Base-by-base conservation (phyloP, 148 eudicot species). In the Pouteria glomerata region DNA sequence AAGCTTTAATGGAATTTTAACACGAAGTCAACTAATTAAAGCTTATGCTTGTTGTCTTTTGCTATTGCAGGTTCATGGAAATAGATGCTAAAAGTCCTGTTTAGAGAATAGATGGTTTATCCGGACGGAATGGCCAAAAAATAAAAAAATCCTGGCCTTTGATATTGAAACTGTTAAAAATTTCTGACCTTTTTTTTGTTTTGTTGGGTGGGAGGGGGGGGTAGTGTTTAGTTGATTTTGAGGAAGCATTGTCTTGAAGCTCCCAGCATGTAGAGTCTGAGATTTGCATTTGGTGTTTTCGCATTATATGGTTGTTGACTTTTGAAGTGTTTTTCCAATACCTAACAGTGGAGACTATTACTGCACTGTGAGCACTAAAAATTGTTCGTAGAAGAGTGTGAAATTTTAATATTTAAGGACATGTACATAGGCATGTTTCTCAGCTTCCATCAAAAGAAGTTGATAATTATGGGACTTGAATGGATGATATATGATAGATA, bases 11-110 rank as follows among this genome's bases (percentile, higher is more conserved):
- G 47, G 12, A 21, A 26, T 4, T 16, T 1, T 24, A 23, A 26
- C 33, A 16, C n/a, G n/a, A n/a, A n/a, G n/a, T n/a, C n/a, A n/a
- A n/a, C n/a, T n/a, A 19, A 23, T 52, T 5, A 8, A 1, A 3
- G 53, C 19, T 23, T 42, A 31, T 23, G 51, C 8, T 5, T 39
- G 44, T 39, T 39, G 11, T 23, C 7, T 27, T 57, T 48, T 37
- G 68, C 56, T 6, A 69, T 45, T 76, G 76, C 83, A 82, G 85
- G 74, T 73, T 27, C 57, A 70, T 60, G 82, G 82, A 67, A 70
- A 45, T 31, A 73, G 80, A 59, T 75, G 79, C 78, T 79, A 57
- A 68, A 50, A 21, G 55, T 12, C 11, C 23, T 5, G 14, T 7
- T 64, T 33, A 64, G 52, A 16, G 34, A 52, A n/a, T 6, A 26